Evolutionary conservation across 1,139 yeast genomes (phyloP), one percentile per base, ranked within the genome.

Genomic region (Meyerozyma carpophila): DNA sequence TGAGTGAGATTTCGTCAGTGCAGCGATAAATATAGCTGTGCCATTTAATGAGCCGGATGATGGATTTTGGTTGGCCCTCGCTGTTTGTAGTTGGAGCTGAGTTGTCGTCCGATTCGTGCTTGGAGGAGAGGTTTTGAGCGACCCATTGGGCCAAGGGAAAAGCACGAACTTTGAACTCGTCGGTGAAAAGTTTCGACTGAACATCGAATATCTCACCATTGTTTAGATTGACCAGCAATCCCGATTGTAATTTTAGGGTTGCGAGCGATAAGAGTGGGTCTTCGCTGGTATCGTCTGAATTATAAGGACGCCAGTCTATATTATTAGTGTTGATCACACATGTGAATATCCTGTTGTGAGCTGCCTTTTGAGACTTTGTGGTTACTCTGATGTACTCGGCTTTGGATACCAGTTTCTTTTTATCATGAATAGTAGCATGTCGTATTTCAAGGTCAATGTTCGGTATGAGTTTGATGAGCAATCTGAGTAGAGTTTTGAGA

Each of bases 381-480:
- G 47, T 52, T 34, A 64, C 52, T 43, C 54, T 55, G 11, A 59
- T 26, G 48, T 59, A 68, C 21, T 61, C 65, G 3, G 64, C 42
- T n/a, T 44, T 43, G 11, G 55, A 50, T 11, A 51, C 44, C 20
- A 50, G 46, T 27, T 56, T 53, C 8, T 37, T 25, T 7, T 40
- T 40, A 14, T 37, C 32, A 32, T 31, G 32, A 2, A 66, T 26
- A 1, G 44, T 36, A 6, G 62, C 42, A 34, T 58, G 56, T 39
- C 68, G 55, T 10, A 66, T 43, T 47, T 66, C 73, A 9, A 65
- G 37, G 44, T 63, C 65, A 3, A 62, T 38, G 25, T 49, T 43
- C 0, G 73, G 72, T 1, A 64, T 37, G 40, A 54, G 56, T n/a
- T 53, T 38, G 2, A 66, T 40, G 3, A 59, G 5, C 31, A 54